A percentile compares a stretch with the other conserved stretches of the same genome.
Evolutionary conservation across 768 basidiomycete species (phyloP).

Genomic region (Lepiota brunneoincarnata): DNA sequence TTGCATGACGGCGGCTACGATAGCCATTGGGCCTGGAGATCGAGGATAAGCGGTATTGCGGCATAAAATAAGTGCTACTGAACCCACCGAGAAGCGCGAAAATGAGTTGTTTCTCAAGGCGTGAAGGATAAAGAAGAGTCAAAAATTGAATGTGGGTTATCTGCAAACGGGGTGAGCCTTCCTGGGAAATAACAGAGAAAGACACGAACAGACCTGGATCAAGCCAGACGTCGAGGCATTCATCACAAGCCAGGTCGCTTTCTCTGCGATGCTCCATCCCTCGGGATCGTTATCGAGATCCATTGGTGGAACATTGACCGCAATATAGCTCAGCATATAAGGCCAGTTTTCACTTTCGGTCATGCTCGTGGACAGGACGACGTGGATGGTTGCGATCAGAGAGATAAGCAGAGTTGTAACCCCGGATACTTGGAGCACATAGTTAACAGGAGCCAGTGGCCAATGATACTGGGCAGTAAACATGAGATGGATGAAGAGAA

Average conservation of each 20-base stretch:
- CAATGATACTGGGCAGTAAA: constrained; percentile 97
- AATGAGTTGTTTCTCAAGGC: constrained; percentile 83
- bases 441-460: constrained; percentile 92
- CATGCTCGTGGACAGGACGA: constrained; percentile 61
- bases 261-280: constrained; percentile 62
- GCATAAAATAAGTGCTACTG: background rate
- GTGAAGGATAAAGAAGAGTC: constrained; percentile 90
- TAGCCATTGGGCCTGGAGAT: constrained; percentile 70
- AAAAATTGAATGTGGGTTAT: constrained; percentile 98
- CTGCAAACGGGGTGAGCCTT: constrained; percentile 33
- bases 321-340: constrained; percentile 93
- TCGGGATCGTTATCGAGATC: constrained; percentile 26
- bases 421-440: constrained; percentile 82
- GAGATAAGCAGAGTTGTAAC: constrained; percentile 79
- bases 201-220: constrained; percentile 66
- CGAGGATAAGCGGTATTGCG: background rate
- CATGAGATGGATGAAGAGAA: constrained; percentile 87
- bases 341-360: constrained; percentile 80
- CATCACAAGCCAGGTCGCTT: constrained; percentile 83
- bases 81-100: constrained; percentile 73
- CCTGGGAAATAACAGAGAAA: background rate
- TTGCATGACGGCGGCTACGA: constrained; percentile 81
- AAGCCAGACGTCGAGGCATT: constrained; percentile 81
- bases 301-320: constrained; percentile 70
- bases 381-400: constrained; percentile 71